Evolutionary conservation across 352 stramenopile genomes (phyloP).

Genomic region (Phytophthora syringae): DNA sequence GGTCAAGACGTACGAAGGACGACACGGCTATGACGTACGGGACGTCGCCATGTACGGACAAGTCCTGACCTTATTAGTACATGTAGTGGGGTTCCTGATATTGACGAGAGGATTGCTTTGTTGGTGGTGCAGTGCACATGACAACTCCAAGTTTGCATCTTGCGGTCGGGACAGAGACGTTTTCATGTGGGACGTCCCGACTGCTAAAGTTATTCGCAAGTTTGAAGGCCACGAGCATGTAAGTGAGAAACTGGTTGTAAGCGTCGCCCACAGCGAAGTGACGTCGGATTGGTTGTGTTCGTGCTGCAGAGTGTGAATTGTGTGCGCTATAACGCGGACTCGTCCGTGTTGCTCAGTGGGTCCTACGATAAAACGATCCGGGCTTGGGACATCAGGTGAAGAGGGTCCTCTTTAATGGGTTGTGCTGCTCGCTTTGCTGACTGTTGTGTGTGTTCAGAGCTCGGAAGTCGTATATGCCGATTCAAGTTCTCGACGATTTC

Average conservation of each 20-base stretch:
- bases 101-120: slow-evolving; percentile 1
- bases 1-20: slow-evolving; percentile 86
- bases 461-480: slow-evolving; percentile 75
- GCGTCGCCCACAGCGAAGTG: too few relatives aligned
- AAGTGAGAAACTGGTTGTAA: slow-evolving; percentile 2
- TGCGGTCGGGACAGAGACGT: slow-evolving; percentile 87
- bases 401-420: too few relatives aligned
- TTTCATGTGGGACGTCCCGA: slow-evolving; percentile 91
- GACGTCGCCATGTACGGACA: slow-evolving; percentile 85
- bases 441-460: slow-evolving; percentile 40
- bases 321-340: neutral
- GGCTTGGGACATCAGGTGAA: slow-evolving; percentile 4
- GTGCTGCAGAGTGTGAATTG: too few relatives aligned
- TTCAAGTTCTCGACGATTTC: slow-evolving; percentile 89
- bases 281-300: too few relatives aligned
- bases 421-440: slow-evolving; percentile 43
- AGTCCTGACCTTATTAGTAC: neutral
- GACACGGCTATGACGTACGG: slow-evolving; percentile 90
- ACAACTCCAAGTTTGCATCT: slow-evolving; percentile 90
- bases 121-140: slow-evolving; percentile 56
- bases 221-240: slow-evolving; percentile 88
- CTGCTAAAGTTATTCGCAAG: slow-evolving; percentile 87
- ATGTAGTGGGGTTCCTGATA: neutral
- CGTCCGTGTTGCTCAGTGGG: slow-evolving; percentile 81
- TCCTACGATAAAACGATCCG: slow-evolving; percentile 49